phyloP scores from a whole-genome alignment of 768 basidiomycete species.

The Pleurotus pulmonarius region DNA sequence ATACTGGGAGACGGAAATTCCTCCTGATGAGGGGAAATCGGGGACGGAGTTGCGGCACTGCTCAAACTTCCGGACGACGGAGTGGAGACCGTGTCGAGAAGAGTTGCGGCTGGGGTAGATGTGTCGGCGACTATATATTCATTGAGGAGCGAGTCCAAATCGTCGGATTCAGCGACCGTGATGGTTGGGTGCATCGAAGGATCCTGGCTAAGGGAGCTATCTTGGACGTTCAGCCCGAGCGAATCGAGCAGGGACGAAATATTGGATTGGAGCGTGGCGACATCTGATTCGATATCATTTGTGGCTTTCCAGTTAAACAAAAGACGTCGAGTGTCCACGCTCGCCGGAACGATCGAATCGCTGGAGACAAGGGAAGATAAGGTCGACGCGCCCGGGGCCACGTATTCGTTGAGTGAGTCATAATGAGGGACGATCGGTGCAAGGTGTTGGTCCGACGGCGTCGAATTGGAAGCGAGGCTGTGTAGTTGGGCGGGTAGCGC shows the following conservation, averaged over 20 bases:
- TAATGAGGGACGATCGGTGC: not conserved
- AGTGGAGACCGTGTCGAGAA: too few relatives aligned
- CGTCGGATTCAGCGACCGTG: too few relatives aligned
- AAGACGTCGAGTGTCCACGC: conserved; percentile 29
- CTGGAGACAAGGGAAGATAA: not conserved
- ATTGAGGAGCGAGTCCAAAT: too few relatives aligned
- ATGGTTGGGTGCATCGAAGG: too few relatives aligned
- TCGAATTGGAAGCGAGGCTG: not conserved
- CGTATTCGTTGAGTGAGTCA: not conserved
- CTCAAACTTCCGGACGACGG: too few relatives aligned
- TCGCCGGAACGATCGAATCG: conserved; percentile 1
- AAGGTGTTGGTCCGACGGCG: not conserved
- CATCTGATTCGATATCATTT: conserved; percentile 64
- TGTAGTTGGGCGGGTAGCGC: not conserved
- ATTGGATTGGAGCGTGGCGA: conserved; percentile 61
- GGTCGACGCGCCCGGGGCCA: not conserved
- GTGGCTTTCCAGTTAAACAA: conserved; percentile 57
- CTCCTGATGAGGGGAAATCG: too few relatives aligned
- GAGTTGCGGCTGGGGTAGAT: too few relatives aligned
- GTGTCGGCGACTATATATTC: too few relatives aligned
- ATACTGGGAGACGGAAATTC: too few relatives aligned
- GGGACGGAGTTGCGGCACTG: too few relatives aligned
- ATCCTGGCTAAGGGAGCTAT: too few relatives aligned
- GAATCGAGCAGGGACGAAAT: conserved; percentile 69
- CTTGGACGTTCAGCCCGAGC: conserved; percentile 57